Conservation (phyloP, 257 asterid species). For the Solanum ossicruentum region DNA sequence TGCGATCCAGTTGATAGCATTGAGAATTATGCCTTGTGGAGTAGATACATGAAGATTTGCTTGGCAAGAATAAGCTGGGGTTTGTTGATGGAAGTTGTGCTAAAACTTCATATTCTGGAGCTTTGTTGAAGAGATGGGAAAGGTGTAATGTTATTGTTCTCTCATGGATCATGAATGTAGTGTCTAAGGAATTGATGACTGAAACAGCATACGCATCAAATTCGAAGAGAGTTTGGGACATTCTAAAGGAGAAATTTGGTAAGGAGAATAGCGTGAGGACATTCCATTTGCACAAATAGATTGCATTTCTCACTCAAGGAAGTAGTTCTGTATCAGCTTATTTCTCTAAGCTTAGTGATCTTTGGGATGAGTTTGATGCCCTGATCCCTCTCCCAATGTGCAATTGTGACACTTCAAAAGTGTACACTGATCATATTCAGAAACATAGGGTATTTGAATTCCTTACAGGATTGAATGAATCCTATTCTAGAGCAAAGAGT, state of each 20-base stretch:
- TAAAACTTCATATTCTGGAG: not conserved
- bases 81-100: not conserved
- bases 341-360: no score
- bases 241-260: not conserved
- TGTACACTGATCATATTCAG: no score
- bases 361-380: not conserved
- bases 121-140: not conserved
- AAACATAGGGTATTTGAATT: no score
- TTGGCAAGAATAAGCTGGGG: not conserved
- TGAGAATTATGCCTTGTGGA: not conserved
- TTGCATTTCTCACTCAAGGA: not conserved
- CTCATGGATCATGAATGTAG: not conserved
- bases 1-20: not conserved
- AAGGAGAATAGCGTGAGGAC: not conserved
- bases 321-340: no score
- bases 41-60: not conserved
- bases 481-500: no score
- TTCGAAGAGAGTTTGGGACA: not conserved
- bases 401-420: not conserved
- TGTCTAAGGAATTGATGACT: not conserved
- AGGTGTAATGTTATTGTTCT: no score
- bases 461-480: not conserved
- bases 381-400: not conserved
- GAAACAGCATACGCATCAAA: no score
- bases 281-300: not conserved